Conservation (phyloP, 768 basidiomycete genomes). For the Boletus pseudopeckii region DNA sequence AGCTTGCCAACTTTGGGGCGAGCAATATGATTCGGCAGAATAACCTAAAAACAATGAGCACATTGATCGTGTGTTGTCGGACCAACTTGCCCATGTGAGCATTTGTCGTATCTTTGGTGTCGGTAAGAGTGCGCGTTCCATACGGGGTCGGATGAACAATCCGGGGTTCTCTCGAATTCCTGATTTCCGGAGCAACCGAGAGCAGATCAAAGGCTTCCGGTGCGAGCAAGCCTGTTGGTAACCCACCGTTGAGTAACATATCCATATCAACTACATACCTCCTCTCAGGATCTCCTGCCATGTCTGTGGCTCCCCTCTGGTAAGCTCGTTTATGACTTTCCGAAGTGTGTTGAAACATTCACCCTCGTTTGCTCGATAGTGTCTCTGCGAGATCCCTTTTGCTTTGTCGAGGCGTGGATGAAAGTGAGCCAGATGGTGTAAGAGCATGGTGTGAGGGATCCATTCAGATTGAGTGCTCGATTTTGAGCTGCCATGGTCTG, state of each 20-base stretch:
- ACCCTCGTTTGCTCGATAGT: slow-evolving; percentile 22
- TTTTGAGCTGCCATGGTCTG: too few species aligned
- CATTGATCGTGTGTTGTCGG: neutral
- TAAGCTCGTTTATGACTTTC: slow-evolving; percentile 17
- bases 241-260: neutral
- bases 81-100: slow-evolving; percentile 7
- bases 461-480: too few species aligned
- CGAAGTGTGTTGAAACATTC: slow-evolving; percentile 21
- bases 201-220: slow-evolving; percentile 12
- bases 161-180: neutral
- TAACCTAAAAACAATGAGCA: slow-evolving; percentile 7
- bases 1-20: neutral
- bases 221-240: neutral
- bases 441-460: neutral
- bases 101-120: neutral
- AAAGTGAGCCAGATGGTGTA: neutral
- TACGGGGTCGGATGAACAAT: neutral
- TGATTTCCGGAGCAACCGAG: neutral
- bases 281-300: slow-evolving; percentile 22
- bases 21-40: neutral
- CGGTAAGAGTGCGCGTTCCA: neutral
- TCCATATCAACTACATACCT: slow-evolving; percentile 7
- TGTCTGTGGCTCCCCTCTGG: slow-evolving; percentile 9
- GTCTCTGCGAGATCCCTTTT: slow-evolving; percentile 17
- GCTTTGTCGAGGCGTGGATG: slow-evolving; percentile 2